Percentiles rank a stretch among this genome's conserved stretches.
These are phyloP conservation scores for Nothophaeocryptopus gaeumannii DNA, from an alignment of 2,329 filamentous ascomycete species.

Conservation along the genomic window DNA sequence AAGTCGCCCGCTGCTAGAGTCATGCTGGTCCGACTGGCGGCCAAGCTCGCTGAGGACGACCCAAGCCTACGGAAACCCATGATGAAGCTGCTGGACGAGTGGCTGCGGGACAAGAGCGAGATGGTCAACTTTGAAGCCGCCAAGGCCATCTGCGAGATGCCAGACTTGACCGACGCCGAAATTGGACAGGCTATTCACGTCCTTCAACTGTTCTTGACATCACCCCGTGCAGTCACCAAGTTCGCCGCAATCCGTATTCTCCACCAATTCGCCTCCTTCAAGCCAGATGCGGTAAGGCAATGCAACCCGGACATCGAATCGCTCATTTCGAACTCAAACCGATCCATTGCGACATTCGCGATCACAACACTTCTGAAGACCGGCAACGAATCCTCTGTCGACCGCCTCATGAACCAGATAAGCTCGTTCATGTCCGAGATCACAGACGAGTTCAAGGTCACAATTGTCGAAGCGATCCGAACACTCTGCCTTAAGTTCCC, in stretches of 20 bases:
- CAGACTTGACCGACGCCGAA: slow-evolving; percentile 87
- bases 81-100: slow-evolving; percentile 94
- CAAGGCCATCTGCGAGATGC: slow-evolving; percentile 94
- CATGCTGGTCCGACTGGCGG: slow-evolving; percentile 86
- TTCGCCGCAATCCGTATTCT: slow-evolving; percentile 95
- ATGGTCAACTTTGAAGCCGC: slow-evolving; percentile 99
- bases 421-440: slow-evolving; percentile 98
- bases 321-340: slow-evolving; percentile 93
- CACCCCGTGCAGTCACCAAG: slow-evolving; percentile 91
- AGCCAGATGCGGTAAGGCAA: slow-evolving; percentile 83
- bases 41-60: slow-evolving; percentile 92
- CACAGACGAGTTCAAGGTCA: slow-evolving; percentile 99
- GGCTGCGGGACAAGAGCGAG: slow-evolving; percentile 97
- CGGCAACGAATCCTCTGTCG: slow-evolving; percentile 94
- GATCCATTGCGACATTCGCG: slow-evolving; percentile 95
- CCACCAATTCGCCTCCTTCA: slow-evolving; percentile 94
- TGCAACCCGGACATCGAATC: slow-evolving; percentile 98
- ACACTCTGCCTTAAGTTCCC: slow-evolving; percentile 97
- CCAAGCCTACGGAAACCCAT: slow-evolving; percentile 85
- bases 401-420: slow-evolving; percentile 97
- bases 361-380: slow-evolving; percentile 98
- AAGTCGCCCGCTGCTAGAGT: slow-evolving; percentile 93
- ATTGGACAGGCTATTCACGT: slow-evolving; percentile 91
- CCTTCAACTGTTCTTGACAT: slow-evolving; percentile 93
- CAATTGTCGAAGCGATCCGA: slow-evolving; percentile 97